These are phyloP conservation scores for Sonneratia caseolaris DNA, from an alignment of 345 rosid genomes.

Conservation along the genomic window DNA sequence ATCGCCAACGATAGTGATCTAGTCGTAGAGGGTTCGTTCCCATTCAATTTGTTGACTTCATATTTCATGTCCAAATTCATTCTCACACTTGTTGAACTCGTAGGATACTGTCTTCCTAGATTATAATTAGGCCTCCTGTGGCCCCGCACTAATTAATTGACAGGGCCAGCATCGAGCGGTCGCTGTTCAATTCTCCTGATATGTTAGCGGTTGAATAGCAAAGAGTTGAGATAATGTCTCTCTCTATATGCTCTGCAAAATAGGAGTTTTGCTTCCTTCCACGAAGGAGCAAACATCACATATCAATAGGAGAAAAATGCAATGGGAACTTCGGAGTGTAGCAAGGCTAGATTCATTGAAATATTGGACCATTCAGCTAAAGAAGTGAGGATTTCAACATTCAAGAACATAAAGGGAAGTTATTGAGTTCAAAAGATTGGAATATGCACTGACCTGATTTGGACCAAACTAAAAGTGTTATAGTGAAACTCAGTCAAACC, in stretches of 20 bases:
- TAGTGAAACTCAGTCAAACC: neutral
- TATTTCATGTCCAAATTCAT: too few species aligned
- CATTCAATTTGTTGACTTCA: too few species aligned
- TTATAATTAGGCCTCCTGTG: too few species aligned
- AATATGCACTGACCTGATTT: neutral
- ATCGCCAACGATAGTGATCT: too few species aligned
- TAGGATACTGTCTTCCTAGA: too few species aligned
- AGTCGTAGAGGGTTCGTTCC: too few species aligned
- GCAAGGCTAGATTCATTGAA: constrained; percentile 5
- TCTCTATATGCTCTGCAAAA: neutral
- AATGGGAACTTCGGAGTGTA: neutral
- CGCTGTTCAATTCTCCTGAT: too few species aligned
- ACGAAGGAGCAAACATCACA: neutral
- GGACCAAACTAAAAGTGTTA: neutral
- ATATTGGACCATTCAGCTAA: neutral
- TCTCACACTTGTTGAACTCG: too few species aligned
- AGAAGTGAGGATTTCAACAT: neutral
- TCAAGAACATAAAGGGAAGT: neutral
- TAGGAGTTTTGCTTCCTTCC: constrained; percentile 3
- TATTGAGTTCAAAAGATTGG: neutral
- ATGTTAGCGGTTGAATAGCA: too few species aligned
- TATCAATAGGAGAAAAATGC: neutral
- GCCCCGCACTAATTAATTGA: too few species aligned
- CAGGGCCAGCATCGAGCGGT: too few species aligned
- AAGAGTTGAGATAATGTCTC: too few species aligned